phyloP scores from a whole-genome alignment of 192 early-diverging fungal genomes.

The Gigaspora rosea region DNA sequence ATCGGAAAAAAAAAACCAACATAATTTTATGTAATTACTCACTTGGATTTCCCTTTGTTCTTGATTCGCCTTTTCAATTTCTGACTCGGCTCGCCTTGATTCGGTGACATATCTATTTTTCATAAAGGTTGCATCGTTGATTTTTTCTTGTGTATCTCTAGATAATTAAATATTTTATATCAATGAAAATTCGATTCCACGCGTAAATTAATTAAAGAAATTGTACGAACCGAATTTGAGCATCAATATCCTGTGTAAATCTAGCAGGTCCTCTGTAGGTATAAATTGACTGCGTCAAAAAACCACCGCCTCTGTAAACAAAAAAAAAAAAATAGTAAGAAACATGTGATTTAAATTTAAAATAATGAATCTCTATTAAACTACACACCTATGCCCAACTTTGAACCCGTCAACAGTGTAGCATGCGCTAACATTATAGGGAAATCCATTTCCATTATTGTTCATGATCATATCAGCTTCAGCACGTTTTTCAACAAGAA shows the following conservation, averaged over 20 bases:
- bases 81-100: slow-evolving; percentile 34
- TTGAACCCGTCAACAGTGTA: slow-evolving; percentile 60
- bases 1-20: too few species aligned
- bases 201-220: neutral
- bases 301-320: slow-evolving; percentile 39
- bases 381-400: slow-evolving; percentile 55
- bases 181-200: neutral
- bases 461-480: slow-evolving; percentile 56
- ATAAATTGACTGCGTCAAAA: slow-evolving; percentile 37
- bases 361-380: neutral
- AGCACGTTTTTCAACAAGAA: slow-evolving; percentile 60
- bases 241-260: slow-evolving; percentile 55
- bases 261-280: slow-evolving; percentile 43
- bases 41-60: slow-evolving; percentile 34
- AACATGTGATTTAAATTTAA: neutral
- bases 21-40: neutral
- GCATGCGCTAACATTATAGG: slow-evolving; percentile 64
- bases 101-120: slow-evolving; percentile 13
- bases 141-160: neutral
- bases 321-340: neutral
- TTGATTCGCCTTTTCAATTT: slow-evolving; percentile 38
- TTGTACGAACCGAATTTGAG: slow-evolving; percentile 33
- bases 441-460: slow-evolving; percentile 48
- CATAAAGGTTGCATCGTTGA: neutral
- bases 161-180: neutral